Percentiles rank a stretch among this genome's conserved stretches.
Evolutionary conservation across 192 early-diverging fungal genomes (phyloP).

Genomic region (Jimgerdemannia flammicorona): DNA sequence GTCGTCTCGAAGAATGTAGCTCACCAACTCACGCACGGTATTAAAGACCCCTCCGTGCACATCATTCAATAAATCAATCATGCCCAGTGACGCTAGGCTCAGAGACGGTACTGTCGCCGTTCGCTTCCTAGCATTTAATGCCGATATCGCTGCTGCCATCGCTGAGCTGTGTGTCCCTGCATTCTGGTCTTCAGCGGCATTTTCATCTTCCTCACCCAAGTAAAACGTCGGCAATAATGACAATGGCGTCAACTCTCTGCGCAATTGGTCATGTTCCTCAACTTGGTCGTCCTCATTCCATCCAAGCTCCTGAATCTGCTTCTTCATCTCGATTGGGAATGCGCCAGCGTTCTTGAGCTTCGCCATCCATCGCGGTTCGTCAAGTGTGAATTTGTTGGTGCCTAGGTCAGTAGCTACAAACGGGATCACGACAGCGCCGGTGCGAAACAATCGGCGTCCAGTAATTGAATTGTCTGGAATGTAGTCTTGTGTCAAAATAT

Average conservation of each 20-base stretch:
- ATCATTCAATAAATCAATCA: slow-evolving; percentile 52
- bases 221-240: slow-evolving; percentile 44
- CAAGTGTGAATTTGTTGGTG: slow-evolving; percentile 44
- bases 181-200: slow-evolving; percentile 13
- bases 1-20: slow-evolving; percentile 50
- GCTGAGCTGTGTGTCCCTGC: not conserved
- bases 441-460: slow-evolving; percentile 40
- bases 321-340: slow-evolving; percentile 43
- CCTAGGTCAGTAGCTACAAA: slow-evolving; percentile 52
- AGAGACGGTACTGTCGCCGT: slow-evolving; percentile 38
- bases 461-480: slow-evolving; percentile 37
- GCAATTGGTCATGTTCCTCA: slow-evolving; percentile 36
- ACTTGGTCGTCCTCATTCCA: slow-evolving; percentile 49
- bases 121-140: slow-evolving; percentile 13
- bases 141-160: slow-evolving; percentile 3
- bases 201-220: slow-evolving; percentile 40
- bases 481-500: slow-evolving; percentile 39
- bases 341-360: slow-evolving; percentile 43
- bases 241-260: slow-evolving; percentile 42
- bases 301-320: slow-evolving; percentile 46
- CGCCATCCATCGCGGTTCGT: slow-evolving; percentile 46
- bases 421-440: slow-evolving; percentile 39
- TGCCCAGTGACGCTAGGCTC: slow-evolving; percentile 36
- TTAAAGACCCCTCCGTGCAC: slow-evolving; percentile 40
- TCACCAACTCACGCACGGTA: slow-evolving; percentile 35